Base-by-base conservation (phyloP, 2,329 filamentous ascomycete genomes). In the Colletotrichum sp. region DNA sequence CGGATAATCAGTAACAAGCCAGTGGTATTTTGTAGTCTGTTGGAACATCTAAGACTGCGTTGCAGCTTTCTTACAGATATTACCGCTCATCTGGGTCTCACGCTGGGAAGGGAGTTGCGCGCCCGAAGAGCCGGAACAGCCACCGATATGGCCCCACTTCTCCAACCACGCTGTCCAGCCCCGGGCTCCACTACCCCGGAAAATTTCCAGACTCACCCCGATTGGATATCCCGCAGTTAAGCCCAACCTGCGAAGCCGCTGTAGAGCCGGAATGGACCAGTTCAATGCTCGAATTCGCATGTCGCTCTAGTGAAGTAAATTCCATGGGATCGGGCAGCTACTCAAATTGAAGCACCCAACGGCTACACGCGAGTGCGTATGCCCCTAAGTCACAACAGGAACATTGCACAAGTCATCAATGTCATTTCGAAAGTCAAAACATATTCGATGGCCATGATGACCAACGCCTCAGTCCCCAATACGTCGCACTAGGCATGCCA, bases 261-360 rank as follows among this genome's bases (percentile, higher is more conserved):
- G 1, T 0, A 44, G 39, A 10, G 9, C 9, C 3, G 18, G 8
- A 10, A 5, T 10, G 18, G 39, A 16, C 9, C 16, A n/a, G 8
- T 5, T 10, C 39, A 9, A 0, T 10, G 39, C 8, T 5, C 3
- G 39, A n/a, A 4, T 44, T 44, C 10, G 39, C 18, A 10, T 0
- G 18, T 44, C 4, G 18, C 18, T 44, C 8, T 18, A 0, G 18
- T 44, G 39, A 44, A 18, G 16, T 10, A 44, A n/a, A n/a, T 6
- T 0, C 0, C 5, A 39, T 4, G 39, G 8, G 3, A 2, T 44
- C 6, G 3, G 4, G 39, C 39, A 44, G 39, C 39, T 0, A 10
- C 9, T 6, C 39, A 6, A 44, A 18, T 44, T 44, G 39, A 44
- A 44, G 8, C 39, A n/a, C 36, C 36, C 36, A 0, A 39, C 8